Evolutionary conservation across 306 rosid genomes (phyloP), one percentile per base, ranked within the genome.

Genomic region (Ammopiptanthus mongolicus): DNA sequence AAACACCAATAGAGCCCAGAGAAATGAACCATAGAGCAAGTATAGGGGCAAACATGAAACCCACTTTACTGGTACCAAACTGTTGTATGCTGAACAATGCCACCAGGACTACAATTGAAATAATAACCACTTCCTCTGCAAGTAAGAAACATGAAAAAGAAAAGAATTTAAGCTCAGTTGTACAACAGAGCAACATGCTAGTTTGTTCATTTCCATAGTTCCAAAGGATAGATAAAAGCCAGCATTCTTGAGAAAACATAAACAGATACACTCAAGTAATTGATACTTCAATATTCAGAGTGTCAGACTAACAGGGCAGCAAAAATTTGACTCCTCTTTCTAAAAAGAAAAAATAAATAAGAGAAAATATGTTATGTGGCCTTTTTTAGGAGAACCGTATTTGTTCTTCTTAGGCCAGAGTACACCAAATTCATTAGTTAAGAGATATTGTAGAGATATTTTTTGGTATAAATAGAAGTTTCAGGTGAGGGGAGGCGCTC

Each of bases 11-110:
- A 25, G 84, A 81, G 58, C 88, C 92, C 64, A 90, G 85, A 76
- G 87, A 82, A 69, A 88, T 52, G 88, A 92, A 92, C 96, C 97
- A 92, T 78, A 90, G 57, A 56, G 90, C 92, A 57, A 88, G 93
- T 73, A 65, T 78, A 51, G 97, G 94, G 65, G 92, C 85, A 87
- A 92, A 88, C 90, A 87, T 76, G 87, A 84, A 79, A 69, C 92
- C 91, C 72, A 90, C 87, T 90, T 90, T 88, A 56, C 83, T 63
- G 15, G 96, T 90, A 76, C 96, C 96, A 71, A 88, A 88, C 66
- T 39, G 82, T 65, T 92, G 96, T 64, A 87, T 88, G 84, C 91
- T 84, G 87, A 92, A 92, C 83, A 92, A 80, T 28, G 48, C 86
- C 73, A 63, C 74, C 41, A 92, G 86, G 62, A 90, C 84, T 70